Conservation (phyloP, 108 stramenopile species). For the Cyclotella atomus region DNA sequence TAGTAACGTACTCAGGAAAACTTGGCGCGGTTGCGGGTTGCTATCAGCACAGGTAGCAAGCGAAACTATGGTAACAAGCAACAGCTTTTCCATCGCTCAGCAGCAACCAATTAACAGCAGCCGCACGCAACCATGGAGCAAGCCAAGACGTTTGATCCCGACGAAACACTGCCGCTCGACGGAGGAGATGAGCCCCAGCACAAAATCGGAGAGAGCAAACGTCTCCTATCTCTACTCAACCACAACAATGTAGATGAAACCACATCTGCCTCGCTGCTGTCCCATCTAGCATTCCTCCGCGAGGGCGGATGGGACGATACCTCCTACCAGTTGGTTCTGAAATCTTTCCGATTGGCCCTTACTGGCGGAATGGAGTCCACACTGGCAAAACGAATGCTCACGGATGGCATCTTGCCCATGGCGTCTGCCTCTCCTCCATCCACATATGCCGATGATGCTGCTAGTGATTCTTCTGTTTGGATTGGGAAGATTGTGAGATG, state of each 20-base stretch:
- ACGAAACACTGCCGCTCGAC: background rate
- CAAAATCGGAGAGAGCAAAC: background rate
- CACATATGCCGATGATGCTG: background rate
- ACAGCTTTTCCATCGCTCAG: too few species aligned
- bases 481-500: background rate
- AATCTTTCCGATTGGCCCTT: background rate
- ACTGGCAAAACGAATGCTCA: constrained; percentile 21
- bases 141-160: constrained; percentile 8
- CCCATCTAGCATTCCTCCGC: background rate
- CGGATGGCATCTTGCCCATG: constrained; percentile 32
- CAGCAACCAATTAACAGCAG: too few species aligned
- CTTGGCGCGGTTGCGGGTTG: too few species aligned
- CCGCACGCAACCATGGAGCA: too few species aligned
- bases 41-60: too few species aligned
- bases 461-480: background rate
- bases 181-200: background rate
- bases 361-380: background rate
- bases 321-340: background rate
- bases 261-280: background rate
- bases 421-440: constrained; percentile 16
- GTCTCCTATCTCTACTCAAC: background rate
- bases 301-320: background rate
- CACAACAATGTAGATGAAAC: constrained; percentile 1
- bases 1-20: too few species aligned
- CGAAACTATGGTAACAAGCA: too few species aligned